Conservation (phyloP, 768 basidiomycete species). For the Auriculariales sp. region DNA sequence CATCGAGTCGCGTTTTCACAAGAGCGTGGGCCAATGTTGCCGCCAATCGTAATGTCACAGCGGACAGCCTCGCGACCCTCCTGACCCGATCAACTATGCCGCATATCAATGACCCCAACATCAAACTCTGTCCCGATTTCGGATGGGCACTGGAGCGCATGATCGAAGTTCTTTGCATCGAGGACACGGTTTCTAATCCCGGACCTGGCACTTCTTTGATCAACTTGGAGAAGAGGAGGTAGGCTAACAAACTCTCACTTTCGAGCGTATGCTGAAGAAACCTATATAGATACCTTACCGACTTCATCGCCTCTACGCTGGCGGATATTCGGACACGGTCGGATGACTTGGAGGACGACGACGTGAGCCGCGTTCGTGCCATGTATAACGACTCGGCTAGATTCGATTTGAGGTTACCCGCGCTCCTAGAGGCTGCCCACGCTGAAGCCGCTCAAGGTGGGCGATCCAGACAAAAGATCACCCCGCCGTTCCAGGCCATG, state of each 20-base stretch:
- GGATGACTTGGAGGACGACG: conserved; percentile 37
- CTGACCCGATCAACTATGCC: conserved; percentile 34
- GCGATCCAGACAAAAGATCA: conserved; percentile 33
- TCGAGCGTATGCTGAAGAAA: conserved; percentile 6
- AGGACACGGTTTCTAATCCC: conserved; percentile 46
- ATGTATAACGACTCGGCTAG: conserved; percentile 54
- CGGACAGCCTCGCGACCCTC: conserved; percentile 45
- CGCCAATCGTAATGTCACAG: conserved; percentile 38
- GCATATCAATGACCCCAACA: conserved; percentile 25
- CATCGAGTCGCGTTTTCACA: conserved; percentile 63
- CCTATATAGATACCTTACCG: conserved; percentile 43
- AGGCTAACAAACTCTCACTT: conserved; percentile 9
- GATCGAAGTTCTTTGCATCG: conserved; percentile 60
- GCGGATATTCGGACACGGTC: conserved; percentile 28
- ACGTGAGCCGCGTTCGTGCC: conserved; percentile 61
- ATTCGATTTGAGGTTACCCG: conserved; percentile 54
- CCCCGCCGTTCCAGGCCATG: conserved; percentile 52
- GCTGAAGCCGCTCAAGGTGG: conserved; percentile 38
- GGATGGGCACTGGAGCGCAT: conserved; percentile 76
- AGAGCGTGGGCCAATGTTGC: conserved; percentile 72
- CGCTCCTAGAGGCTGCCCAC: conserved; percentile 61
- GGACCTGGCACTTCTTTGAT: conserved; percentile 46
- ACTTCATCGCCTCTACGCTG: conserved; percentile 42
- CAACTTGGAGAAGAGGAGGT: conserved; percentile 78
- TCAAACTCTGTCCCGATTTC: conserved; percentile 54